Percentiles rank a stretch among this genome's conserved stretches.
Evolutionary conservation across 257 asterid species (phyloP).

Genomic region (Salvia splendens): DNA sequence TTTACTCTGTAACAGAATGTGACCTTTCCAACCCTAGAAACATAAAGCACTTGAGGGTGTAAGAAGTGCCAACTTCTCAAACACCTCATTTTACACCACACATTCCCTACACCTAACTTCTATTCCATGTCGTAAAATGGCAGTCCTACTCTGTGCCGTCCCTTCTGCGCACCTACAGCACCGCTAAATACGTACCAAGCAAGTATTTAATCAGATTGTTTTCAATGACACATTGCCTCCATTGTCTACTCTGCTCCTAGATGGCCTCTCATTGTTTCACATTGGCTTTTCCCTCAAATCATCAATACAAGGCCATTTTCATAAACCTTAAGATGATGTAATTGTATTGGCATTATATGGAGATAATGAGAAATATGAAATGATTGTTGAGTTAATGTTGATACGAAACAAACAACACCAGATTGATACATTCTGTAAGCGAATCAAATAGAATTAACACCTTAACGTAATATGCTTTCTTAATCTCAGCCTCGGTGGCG

Average conservation of each 20-base stretch:
- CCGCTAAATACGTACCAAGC: not conserved
- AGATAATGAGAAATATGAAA: not conserved
- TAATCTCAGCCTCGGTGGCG: constrained; percentile 68
- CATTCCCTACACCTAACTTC: too few species aligned
- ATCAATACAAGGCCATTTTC: not conserved
- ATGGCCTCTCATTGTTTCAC: too few species aligned
- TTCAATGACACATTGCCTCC: not conserved
- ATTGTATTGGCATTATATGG: not conserved
- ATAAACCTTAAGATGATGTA: not conserved
- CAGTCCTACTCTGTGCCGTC: too few species aligned
- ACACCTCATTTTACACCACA: not conserved
- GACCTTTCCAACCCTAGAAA: too few species aligned
- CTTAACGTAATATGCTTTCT: constrained; percentile 74
- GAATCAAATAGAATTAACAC: constrained; percentile 28
- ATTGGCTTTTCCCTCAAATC: not conserved
- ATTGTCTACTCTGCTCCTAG: too few species aligned
- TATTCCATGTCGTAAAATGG: too few species aligned
- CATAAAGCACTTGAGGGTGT: too few species aligned
- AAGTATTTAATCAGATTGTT: not conserved
- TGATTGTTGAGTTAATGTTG: not conserved
- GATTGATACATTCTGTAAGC: not conserved
- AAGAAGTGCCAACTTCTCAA: not conserved
- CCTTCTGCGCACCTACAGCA: not conserved
- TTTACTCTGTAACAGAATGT: too few species aligned
- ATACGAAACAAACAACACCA: constrained; percentile 16